Evolutionary conservation across 78 protist species (phyloP).

Genomic region (Chrysochromulina tobinii): DNA sequence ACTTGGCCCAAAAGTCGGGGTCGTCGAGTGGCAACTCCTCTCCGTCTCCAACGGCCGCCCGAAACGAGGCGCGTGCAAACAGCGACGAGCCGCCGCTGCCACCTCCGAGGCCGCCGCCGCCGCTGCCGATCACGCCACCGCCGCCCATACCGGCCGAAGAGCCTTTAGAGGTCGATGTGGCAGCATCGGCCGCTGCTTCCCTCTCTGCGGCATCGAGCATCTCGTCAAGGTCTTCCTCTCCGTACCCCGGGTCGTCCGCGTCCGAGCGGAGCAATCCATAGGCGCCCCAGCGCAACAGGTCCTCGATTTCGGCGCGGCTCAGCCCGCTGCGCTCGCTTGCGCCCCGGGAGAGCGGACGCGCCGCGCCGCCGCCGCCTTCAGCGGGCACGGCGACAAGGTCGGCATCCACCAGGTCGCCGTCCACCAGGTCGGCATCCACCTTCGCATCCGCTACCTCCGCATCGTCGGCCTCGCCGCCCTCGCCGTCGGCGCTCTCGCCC

Average conservation of each 20-base stretch:
- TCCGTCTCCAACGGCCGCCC: too few relatives aligned
- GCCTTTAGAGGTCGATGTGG: too few relatives aligned
- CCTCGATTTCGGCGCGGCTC: background rate
- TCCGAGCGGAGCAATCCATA: constrained; percentile 63
- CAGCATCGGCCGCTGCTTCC: too few relatives aligned
- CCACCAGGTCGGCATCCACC: background rate
- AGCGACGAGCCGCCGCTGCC: background rate
- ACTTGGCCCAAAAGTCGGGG: constrained; percentile 55
- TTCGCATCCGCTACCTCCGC: background rate
- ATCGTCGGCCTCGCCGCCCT: background rate
- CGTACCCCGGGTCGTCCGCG: constrained; percentile 56
- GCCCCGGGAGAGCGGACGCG: too few relatives aligned
- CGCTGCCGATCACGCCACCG: background rate
- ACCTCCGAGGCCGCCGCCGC: constrained; percentile 27
- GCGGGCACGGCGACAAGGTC: background rate
- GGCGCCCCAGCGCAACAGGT: constrained; percentile 53
- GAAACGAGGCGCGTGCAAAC: too few relatives aligned
- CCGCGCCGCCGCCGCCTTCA: background rate
- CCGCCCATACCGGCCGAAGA: too few relatives aligned
- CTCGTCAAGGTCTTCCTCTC: constrained; percentile 79
- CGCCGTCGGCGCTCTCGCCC: background rate
- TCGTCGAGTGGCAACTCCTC: background rate
- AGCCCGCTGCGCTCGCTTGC: background rate
- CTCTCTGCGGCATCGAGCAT: constrained; percentile 53
- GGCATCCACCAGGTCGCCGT: background rate